Evolutionary conservation across 2,329 filamentous ascomycete species (phyloP), one percentile per base, ranked within the genome.

Genomic region (Cladobotryum protrusum): DNA sequence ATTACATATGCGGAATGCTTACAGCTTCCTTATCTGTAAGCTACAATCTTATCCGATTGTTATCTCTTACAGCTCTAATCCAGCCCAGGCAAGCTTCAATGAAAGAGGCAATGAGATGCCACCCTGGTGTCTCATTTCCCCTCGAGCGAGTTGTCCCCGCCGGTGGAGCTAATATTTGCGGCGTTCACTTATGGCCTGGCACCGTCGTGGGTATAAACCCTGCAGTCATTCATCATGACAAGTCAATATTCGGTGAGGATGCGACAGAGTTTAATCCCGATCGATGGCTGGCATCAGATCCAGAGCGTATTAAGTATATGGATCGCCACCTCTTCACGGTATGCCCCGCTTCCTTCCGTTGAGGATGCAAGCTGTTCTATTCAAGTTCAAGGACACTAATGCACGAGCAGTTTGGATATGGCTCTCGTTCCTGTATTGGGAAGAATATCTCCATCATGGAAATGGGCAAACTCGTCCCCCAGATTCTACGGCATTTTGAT

Each of bases 181-280:
- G 54, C 5, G 7, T 11, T 13, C 17, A 46, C 14, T 15, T 57
- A 11, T 42, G 34, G 5, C 44, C 17, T 7, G 53, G 50, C 24
- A 57, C 68, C 2, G 59, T 64, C 0, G 67, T 76, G 2, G 72
- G 72, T 1, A 62, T 73, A 42, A 74, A 70, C 43, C 53, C 65
- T 15, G 70, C 69, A 4, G 54, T 56, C 12, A 62, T 85, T 7
- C 81, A 85, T 56, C 72, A 76, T 0, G 68, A 76, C 4, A 68
- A 71, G 5, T 72, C 77, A 19, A 62, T 83, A 7, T 85, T 83
- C 52, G 81, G 81, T 1, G 59, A 68, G 0, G 76, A 85, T 54
- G 73, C 76, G 0, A 73, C 82, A 40, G 59, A 60, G 0, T 86
- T 77, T 57, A 63, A 75, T 3, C 81, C 81, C 0, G 80, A 84